Evolutionary conservation across 179 eudicot genomes (phyloP), one percentile per base, ranked within the genome.

Genomic region (Beta corolliflora): DNA sequence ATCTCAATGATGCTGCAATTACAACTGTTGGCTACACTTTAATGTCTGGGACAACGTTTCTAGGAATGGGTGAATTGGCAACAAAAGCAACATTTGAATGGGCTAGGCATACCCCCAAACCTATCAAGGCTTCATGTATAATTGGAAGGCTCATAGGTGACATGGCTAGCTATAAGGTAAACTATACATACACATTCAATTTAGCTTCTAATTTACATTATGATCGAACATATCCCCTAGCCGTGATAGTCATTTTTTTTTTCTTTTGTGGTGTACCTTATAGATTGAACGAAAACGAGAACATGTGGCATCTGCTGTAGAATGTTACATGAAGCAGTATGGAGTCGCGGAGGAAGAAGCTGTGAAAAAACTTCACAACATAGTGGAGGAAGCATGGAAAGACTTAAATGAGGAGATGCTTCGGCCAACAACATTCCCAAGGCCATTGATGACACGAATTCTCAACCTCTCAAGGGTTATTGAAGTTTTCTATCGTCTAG

Each of bases 61-160:
- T 82, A 53, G 87, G 83, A 2, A 79, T 86, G 87, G 87, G 83
- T 59, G 77, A 79, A 14, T 41, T 76, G 7, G 87, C 83, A 6
- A 79, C 45, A 0, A 52, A 81, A 73, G 83, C 80, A 5, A 82
- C 83, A 9, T 81, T 86, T 53, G 75, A 86, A 41, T 86, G 89
- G 89, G 76, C 67, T 64, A 52, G 79, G 31, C 56, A 55, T 5
- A 76, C 79, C 14, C 83, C 87, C 0, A 76, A 70, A 29, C 76
- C 71, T 0, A 81, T 84, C 29, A 71, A 67, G 72, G 85, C 79
- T 12, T 67, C 87, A 1, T 82, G 85, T 46, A 73, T 79, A 0
- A 81, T 84, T 50, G 83, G 85, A 4, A 41, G 89, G 71, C 83
- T 86, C 21, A 59, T 71, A n/a, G 75, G 75, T 50, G 58, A 71